Evolutionary conservation across 2,329 filamentous ascomycete species (phyloP), one percentile per base, ranked within the genome.

Genomic region (Botrytis tulipae): DNA sequence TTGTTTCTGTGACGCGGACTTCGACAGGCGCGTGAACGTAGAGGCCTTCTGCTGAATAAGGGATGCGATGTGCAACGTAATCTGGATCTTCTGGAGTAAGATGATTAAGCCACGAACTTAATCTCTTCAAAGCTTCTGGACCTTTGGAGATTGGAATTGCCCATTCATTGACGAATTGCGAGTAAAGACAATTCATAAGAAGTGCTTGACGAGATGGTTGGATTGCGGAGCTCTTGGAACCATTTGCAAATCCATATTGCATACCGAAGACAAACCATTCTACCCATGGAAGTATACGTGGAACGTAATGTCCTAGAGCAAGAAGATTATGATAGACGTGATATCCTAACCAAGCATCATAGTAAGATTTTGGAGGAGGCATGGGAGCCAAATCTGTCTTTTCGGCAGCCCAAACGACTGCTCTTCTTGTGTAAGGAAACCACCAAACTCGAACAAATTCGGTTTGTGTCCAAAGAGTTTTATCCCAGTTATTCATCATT

Each of bases 131-230:
- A 12, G 94, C 95, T 83, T 98, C 95, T 22, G 95, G 95, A 0
- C 96, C 96, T 77, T 92, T 92, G 76, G 90, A 85, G 1, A 99
- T 86, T 1, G 96, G 95, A 10, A 99, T 87, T 0, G 95, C 95
- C 96, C 96, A 99, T 82, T 99, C 96, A 82, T 99, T 98, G 77
- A 99, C 96, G 79, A 94, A 97, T 81, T 99, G 96, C n/a, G 93
- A 95, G 85, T 98, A 99, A 9, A 98, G 88, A 80, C 96, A 99
- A 84, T 99, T 96, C 93, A 99, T 95, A 70, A 98, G 86, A 63
- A 98, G 88, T 20, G 94, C 95, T 76, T 91, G 86, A 74, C 92
- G 90, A 76, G 92, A 92, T 35, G 92, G 90, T 82, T 98, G 92
- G 29, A 98, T 89, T 9, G 92, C 95, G n/a, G 87, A 86, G 7